Evolutionary conservation across 208 protist genomes (phyloP).

Genomic region (Tritrichomonas musculus): DNA sequence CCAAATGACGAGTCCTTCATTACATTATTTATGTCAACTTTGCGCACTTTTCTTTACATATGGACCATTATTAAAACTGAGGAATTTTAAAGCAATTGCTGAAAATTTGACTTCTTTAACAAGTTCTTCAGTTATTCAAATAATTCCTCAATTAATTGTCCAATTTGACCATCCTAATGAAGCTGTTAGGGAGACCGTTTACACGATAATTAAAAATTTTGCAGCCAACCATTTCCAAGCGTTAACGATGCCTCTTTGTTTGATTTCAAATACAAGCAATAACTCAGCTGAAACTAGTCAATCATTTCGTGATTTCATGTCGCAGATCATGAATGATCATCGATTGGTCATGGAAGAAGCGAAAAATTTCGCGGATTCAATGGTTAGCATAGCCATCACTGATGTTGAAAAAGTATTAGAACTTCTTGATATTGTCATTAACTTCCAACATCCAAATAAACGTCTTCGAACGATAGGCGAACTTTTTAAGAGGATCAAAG

Average conservation of each 20-base stretch:
- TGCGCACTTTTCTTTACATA: not conserved
- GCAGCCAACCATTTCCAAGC: not conserved
- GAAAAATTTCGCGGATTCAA: not conserved
- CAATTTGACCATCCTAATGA: not conserved
- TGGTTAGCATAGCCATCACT: not conserved
- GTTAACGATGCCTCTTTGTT: not conserved
- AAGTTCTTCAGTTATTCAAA: not conserved
- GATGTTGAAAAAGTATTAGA: not conserved
- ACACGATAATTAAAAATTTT: not conserved
- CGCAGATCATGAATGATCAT: not conserved
- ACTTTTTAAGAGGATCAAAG: not conserved
- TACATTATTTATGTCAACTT: constrained; percentile 5
- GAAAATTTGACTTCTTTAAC: not conserved
- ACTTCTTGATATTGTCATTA: not conserved
- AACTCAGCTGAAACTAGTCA: too few relatives aligned
- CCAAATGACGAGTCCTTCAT: not conserved
- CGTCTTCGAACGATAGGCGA: not conserved
- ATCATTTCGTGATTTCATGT: not conserved
- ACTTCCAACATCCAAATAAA: too few relatives aligned
- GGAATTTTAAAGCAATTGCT: not conserved
- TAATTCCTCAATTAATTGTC: not conserved
- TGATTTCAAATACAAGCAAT: not conserved
- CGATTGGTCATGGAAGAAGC: not conserved
- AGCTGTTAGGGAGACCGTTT: not conserved
- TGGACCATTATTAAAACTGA: not conserved